Conservation (phyloP, 2,329 filamentous ascomycete species). For the Tolypocladium inflatum region DNA sequence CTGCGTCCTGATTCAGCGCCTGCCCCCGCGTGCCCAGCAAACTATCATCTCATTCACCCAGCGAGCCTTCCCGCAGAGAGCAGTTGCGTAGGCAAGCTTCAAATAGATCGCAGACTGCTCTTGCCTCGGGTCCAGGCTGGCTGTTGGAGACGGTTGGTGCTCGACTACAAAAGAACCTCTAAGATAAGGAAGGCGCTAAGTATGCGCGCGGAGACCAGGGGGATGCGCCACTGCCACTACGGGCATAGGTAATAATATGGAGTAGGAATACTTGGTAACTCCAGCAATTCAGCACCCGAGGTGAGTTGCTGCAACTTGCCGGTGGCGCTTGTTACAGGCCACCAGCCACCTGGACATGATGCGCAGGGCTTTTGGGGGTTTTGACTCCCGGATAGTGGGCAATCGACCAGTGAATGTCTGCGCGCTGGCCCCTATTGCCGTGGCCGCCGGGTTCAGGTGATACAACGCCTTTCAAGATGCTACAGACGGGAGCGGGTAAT, state of each 20-base stretch:
- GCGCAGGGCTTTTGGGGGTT: not conserved
- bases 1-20: not conserved
- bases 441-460: not conserved
- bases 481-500: not conserved
- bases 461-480: not conserved
- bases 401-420: not conserved
- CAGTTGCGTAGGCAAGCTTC: not conserved
- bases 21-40: not conserved
- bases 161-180: slow-evolving; percentile 5
- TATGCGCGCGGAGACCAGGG: not conserved
- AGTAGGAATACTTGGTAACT: not conserved
- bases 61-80: not conserved
- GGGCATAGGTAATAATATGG: too few species aligned
- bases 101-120: not conserved
- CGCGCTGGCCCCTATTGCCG: not conserved
- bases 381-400: not conserved
- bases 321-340: too few species aligned
- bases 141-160: not conserved
- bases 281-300: not conserved
- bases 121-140: not conserved
- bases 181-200: slow-evolving; percentile 7
- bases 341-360: not conserved
- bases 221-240: not conserved
- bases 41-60: not conserved
- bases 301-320: not conserved